These are phyloP conservation scores for Coprinellus aureogranulatus DNA, from an alignment of 768 basidiomycete species.

Conservation along the genomic window DNA sequence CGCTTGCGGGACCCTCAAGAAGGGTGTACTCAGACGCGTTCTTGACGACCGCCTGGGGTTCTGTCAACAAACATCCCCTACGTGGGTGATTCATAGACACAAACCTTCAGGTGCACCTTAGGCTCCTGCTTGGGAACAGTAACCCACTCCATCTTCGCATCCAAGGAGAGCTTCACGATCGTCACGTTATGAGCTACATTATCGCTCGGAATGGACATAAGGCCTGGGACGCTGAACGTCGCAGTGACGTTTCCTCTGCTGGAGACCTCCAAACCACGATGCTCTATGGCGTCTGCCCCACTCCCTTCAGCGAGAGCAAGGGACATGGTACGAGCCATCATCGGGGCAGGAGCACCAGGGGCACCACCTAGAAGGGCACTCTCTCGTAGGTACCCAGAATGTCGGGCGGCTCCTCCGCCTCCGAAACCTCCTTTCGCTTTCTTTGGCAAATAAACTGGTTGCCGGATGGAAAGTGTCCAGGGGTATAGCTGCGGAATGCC, in stretches of 20 bases:
- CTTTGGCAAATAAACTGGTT: conserved; percentile 4
- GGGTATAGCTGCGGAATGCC: conserved; percentile 33
- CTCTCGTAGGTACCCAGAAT: not conserved
- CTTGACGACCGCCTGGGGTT: conserved; percentile 42
- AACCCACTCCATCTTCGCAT: conserved; percentile 43
- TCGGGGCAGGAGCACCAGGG: not conserved
- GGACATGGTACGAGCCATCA: too few relatives aligned
- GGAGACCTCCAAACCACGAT: conserved; percentile 26
- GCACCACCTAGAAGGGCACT: not conserved
- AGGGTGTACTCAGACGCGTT: conserved; percentile 56
- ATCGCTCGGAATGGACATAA: conserved; percentile 42
- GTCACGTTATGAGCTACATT: conserved; percentile 40
- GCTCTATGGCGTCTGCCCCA: conserved; percentile 9
- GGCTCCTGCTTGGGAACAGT: conserved; percentile 37
- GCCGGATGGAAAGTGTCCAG: conserved; percentile 33
- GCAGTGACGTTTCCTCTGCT: conserved; percentile 39
- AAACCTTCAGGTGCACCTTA: conserved; percentile 39
- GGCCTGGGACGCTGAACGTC: conserved; percentile 41
- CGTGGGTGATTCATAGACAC: not conserved
- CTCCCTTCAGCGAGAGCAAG: not conserved
- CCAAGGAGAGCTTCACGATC: conserved; percentile 33
- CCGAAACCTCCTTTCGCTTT: not conserved
- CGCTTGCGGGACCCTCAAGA: conserved; percentile 44
- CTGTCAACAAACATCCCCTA: not conserved
- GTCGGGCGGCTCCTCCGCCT: not conserved